Evolutionary conservation across 2,329 filamentous ascomycete genomes (phyloP).

Genomic region (Phoma herbarum): DNA sequence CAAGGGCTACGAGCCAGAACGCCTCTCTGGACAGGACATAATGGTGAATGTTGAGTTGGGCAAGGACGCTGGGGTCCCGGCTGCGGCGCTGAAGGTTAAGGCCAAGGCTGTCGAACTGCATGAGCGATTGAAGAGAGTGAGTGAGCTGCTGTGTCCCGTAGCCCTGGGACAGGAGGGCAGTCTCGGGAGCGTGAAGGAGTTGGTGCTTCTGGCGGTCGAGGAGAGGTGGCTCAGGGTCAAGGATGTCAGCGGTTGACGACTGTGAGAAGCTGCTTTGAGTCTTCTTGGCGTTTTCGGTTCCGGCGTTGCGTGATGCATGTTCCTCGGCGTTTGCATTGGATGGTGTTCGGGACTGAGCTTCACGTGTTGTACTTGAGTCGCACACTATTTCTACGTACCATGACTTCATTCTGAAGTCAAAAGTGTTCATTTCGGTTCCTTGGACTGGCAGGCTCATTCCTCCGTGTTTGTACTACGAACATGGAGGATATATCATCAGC

Average conservation of each 20-base stretch:
- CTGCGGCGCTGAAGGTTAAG: constrained; percentile 32
- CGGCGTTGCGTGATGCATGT: not conserved
- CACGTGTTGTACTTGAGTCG: not conserved
- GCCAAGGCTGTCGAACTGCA: constrained; percentile 52
- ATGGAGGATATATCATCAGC: not conserved
- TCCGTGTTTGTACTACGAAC: not conserved
- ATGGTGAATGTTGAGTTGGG: constrained; percentile 27
- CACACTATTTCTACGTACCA: not conserved
- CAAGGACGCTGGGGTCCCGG: constrained; percentile 19
- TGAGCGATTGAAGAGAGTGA: constrained; percentile 47
- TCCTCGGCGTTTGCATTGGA: not conserved
- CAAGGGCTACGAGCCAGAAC: constrained; percentile 32
- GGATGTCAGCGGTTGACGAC: constrained; percentile 36
- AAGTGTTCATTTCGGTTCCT: too few species aligned
- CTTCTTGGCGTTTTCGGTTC: not conserved
- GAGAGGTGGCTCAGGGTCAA: constrained; percentile 46
- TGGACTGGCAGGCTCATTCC: too few species aligned
- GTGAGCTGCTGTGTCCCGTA: constrained; percentile 53
- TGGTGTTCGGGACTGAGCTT: not conserved
- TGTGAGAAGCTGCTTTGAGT: not conserved
- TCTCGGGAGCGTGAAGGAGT: constrained; percentile 44
- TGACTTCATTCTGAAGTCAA: not conserved
- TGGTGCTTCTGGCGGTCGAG: constrained; percentile 47
- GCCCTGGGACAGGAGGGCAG: constrained; percentile 33
- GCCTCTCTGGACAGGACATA: constrained; percentile 21